phyloP scores from a whole-genome alignment of 768 basidiomycete species.

The Mycena rosella region DNA sequence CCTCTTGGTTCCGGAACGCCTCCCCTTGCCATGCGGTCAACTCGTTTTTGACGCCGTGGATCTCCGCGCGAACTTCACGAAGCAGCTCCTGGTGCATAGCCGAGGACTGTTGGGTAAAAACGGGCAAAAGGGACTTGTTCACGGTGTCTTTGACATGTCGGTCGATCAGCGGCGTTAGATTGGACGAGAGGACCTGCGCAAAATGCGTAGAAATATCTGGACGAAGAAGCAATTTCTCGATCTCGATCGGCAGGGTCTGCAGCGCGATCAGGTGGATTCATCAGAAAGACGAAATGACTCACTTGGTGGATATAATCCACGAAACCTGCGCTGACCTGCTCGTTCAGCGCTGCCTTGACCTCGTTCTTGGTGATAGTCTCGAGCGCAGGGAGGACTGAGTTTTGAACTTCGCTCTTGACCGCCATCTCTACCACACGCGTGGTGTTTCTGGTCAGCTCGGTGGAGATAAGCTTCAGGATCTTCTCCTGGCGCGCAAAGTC shows the following conservation, averaged over 20 bases:
- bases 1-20: conserved; percentile 83
- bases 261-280: conserved; percentile 30
- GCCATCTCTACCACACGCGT: conserved; percentile 92
- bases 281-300: conserved; percentile 39
- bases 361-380: conserved; percentile 87
- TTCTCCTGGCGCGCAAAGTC: conserved; percentile 91
- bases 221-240: conserved; percentile 82
- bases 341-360: conserved; percentile 82
- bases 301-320: conserved; percentile 83
- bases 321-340: conserved; percentile 81
- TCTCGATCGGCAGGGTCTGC: conserved; percentile 81
- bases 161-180: conserved; percentile 82
- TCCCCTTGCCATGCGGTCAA: conserved; percentile 87
- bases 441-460: conserved; percentile 88
- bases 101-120: conserved; percentile 80
- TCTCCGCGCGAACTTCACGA: conserved; percentile 80
- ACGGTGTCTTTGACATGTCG: conserved; percentile 86
- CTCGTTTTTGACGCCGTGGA: conserved; percentile 83
- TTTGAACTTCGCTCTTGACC: conserved; percentile 87
- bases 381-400: conserved; percentile 84
- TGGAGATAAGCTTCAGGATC: conserved; percentile 89
- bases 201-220: conserved; percentile 85
- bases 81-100: conserved; percentile 85
- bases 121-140: conserved; percentile 78
- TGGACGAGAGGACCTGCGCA: conserved; percentile 77